Percentiles rank a stretch among this genome's conserved stretches.
Evolutionary conservation across 306 rosid genomes (phyloP).

Genomic region (Arachis stenosperma): DNA sequence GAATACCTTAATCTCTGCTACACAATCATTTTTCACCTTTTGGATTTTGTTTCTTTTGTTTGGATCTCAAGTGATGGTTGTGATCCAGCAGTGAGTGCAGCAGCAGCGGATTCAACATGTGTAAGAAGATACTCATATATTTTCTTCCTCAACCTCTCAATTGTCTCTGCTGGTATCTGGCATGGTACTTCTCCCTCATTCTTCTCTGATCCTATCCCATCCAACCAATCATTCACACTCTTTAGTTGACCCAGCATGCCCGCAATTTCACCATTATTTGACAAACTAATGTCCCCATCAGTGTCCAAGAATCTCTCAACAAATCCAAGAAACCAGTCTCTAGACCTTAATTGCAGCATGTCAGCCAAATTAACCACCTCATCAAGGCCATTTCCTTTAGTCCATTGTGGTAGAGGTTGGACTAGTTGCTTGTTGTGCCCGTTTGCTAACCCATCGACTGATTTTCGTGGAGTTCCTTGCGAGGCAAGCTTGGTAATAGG

Average conservation of each 20-base stretch:
- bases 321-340: constrained; percentile 85
- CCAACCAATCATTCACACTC: constrained; percentile 97
- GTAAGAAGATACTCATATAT: constrained; percentile 96
- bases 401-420: constrained; percentile 73
- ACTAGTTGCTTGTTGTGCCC: constrained; percentile 64
- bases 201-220: constrained; percentile 61
- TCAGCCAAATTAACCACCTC: constrained; percentile 73
- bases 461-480: constrained; percentile 66
- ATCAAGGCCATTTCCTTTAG: constrained; percentile 65
- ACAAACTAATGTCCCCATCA: constrained; percentile 71
- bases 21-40: constrained; percentile 51
- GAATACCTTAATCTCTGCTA: constrained; percentile 36
- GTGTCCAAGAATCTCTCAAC: constrained; percentile 91
- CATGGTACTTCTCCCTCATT: constrained; percentile 51
- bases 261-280: constrained; percentile 85
- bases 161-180: constrained; percentile 64
- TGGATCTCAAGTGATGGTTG: constrained; percentile 55
- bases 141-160: constrained; percentile 87
- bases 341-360: constrained; percentile 68
- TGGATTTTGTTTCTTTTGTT: constrained; percentile 57
- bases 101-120: constrained; percentile 97
- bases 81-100: constrained; percentile 77
- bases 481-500: constrained; percentile 52
- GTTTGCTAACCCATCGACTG: constrained; percentile 49
- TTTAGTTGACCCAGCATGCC: constrained; percentile 92